Percentiles rank a stretch among this genome's conserved stretches.
These are phyloP conservation scores for Barnettozyma sp. DNA, from an alignment of 805 yeast species.

Conservation along the genomic window DNA sequence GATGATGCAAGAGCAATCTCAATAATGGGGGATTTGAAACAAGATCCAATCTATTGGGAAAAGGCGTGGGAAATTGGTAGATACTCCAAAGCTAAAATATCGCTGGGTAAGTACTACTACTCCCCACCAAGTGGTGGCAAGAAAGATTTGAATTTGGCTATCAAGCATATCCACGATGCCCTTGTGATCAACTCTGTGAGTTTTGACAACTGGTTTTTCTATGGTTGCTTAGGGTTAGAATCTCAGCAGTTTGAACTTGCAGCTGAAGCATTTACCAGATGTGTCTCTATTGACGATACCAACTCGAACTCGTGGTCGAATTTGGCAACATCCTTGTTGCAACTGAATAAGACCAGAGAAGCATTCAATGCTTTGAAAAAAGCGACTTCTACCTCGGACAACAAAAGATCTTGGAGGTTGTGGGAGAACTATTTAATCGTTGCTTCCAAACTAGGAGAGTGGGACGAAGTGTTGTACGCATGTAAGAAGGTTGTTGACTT, in stretches of 20 bases:
- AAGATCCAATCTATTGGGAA: constrained; percentile 71
- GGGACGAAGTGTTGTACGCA: constrained; percentile 83
- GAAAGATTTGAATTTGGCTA: constrained; percentile 46
- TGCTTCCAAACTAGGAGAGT: constrained; percentile 74
- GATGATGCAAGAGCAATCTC: constrained; percentile 79
- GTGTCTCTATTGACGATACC: constrained; percentile 77
- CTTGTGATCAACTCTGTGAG: constrained; percentile 65
- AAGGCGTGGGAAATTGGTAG: constrained; percentile 82
- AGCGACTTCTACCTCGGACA: constrained; percentile 66
- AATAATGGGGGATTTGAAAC: constrained; percentile 77
- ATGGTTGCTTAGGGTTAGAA: constrained; percentile 87
- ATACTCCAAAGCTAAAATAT: constrained; percentile 79
- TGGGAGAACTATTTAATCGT: constrained; percentile 84
- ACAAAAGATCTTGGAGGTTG: constrained; percentile 75
- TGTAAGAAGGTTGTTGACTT: constrained; percentile 54
- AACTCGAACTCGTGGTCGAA: constrained; percentile 88
- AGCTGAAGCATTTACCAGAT: constrained; percentile 86
- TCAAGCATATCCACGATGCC: constrained; percentile 68
- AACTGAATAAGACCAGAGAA: constrained; percentile 57
- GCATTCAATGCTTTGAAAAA: constrained; percentile 81
- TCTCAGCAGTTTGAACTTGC: constrained; percentile 64
- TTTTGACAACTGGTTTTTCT: constrained; percentile 82
- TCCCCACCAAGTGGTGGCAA: constrained; percentile 56
- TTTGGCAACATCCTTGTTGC: constrained; percentile 71
- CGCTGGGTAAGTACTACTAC: constrained; percentile 69